Evolutionary conservation across 257 asterid species (phyloP).

Genomic region (Solanum pinnatisectum): DNA sequence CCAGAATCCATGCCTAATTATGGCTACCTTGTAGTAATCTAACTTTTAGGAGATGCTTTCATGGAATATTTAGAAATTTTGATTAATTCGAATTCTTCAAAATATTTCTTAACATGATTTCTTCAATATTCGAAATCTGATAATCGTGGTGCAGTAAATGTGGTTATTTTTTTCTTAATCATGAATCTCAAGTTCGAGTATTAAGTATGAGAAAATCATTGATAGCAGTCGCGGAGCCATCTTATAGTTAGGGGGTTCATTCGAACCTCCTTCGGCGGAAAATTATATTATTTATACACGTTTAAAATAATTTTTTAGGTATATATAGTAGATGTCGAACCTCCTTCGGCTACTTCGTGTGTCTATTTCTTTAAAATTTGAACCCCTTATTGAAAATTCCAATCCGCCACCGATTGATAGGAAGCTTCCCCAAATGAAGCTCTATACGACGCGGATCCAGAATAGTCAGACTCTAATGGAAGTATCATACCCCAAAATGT

Average conservation of each 20-base stretch:
- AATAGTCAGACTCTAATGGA: neutral
- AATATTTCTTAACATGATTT: too few species aligned
- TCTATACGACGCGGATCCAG: rapidly evolving
- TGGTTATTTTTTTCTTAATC: neutral
- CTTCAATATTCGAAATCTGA: rapidly evolving
- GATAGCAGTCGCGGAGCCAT: neutral
- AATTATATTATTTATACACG: too few species aligned
- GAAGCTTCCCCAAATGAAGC: neutral
- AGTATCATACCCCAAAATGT: neutral
- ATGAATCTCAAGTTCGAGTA: too few species aligned
- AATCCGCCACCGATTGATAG: too few species aligned
- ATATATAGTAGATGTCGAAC: too few species aligned
- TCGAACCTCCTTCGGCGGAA: rapidly evolving
- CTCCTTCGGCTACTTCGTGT: rapidly evolving
- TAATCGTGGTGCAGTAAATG: too few species aligned
- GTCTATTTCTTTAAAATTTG: too few species aligned
- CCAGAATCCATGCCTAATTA: neutral
- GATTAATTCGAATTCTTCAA: too few species aligned
- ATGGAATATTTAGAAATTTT: neutral
- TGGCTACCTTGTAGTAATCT: neutral
- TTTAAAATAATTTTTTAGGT: too few species aligned
- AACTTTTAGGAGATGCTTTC: neutral
- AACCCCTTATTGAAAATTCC: rapidly evolving
- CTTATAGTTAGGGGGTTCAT: neutral
- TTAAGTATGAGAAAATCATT: too few species aligned